Evolutionary conservation across 495 filamentous ascomycete genomes (phyloP).

Genomic region (Aspergillus cavernicola): DNA sequence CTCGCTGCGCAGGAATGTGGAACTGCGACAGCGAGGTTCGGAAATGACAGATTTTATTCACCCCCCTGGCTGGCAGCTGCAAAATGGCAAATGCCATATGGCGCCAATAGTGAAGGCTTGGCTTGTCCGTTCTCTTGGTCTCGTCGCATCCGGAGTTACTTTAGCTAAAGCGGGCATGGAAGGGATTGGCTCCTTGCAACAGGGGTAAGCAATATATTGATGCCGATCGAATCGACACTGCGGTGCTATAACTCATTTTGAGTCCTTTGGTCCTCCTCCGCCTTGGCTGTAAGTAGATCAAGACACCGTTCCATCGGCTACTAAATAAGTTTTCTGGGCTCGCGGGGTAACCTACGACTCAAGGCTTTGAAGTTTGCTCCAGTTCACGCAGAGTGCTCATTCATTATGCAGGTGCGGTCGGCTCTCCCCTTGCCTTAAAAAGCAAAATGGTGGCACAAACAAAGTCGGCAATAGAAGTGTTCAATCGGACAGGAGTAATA

Average conservation of each 20-base stretch:
- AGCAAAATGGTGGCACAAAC: background rate
- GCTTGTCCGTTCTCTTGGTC: background rate
- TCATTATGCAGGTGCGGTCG: background rate
- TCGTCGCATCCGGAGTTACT: background rate
- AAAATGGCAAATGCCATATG: too few species aligned
- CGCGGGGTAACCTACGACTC: constrained; percentile 2
- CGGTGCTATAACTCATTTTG: too few species aligned
- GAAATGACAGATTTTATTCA: too few species aligned
- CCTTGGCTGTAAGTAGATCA: constrained; percentile 7
- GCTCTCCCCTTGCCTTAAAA: too few species aligned
- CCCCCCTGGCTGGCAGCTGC: too few species aligned
- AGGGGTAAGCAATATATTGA: background rate
- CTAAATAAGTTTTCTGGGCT: background rate
- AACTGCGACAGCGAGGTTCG: too few species aligned
- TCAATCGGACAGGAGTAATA: too few species aligned
- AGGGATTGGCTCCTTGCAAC: background rate
- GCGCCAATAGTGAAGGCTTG: background rate
- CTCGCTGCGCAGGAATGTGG: background rate
- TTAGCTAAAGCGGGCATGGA: background rate
- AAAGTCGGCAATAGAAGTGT: too few species aligned
- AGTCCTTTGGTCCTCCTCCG: too few species aligned
- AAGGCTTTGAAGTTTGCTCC: too few species aligned
- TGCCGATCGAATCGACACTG: too few species aligned
- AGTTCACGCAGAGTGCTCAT: too few species aligned
- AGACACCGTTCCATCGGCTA: background rate